Base-by-base conservation (phyloP, 2,329 filamentous ascomycete genomes). In the Aspergillus transmontanensis region DNA sequence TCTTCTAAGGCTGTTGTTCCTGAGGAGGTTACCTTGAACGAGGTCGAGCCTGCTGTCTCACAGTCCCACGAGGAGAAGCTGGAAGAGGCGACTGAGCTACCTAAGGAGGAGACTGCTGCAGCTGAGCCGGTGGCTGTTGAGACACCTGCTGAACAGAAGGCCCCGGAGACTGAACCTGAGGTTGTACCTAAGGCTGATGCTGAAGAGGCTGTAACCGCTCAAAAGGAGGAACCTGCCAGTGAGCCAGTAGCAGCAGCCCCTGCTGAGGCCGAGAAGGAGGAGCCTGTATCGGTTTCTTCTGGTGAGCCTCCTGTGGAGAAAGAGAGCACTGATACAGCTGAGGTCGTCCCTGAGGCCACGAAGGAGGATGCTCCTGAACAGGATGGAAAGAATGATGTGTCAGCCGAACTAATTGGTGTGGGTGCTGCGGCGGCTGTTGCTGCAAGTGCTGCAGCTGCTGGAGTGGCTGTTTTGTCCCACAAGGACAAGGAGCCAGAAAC, bases 391-490 rank as follows among this genome's bases (percentile, higher is more conserved):
- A 69, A 74, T 43, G 65, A 57, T 32, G 19, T 61, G 26, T 28
- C 67, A 7, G 54, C 73, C 10, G 73, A 72, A 56, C 28, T 71
- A n/a, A 56, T 75, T 46, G 72, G 61, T 30, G 73, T 68, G 41
- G 70, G 72, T 57, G 73, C 67, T 36, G 73, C 68, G 12, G 68
- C 67, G 9, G 66, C 67, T 36, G 67, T 69, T 53, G 69, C 67
- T n/a, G 73, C 69, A 58, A 69, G 68, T 26, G 73, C 66, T 26
- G 60, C 64, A 60, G 65, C 69, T 21, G 68, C 62, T 11, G 72
- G 73, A 54, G 69, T 67, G 7, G 63, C 67, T 16, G 67, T 64
- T 48, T 61, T 63, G 21, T 60, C 69, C 26, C 65, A 75, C 60
- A 28, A 41, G 30, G 51, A 54, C 12, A 60, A 70, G 48, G 61